phyloP scores from a whole-genome alignment of 805 yeast genomes.

The Brettanomyces bruxellensis region DNA sequence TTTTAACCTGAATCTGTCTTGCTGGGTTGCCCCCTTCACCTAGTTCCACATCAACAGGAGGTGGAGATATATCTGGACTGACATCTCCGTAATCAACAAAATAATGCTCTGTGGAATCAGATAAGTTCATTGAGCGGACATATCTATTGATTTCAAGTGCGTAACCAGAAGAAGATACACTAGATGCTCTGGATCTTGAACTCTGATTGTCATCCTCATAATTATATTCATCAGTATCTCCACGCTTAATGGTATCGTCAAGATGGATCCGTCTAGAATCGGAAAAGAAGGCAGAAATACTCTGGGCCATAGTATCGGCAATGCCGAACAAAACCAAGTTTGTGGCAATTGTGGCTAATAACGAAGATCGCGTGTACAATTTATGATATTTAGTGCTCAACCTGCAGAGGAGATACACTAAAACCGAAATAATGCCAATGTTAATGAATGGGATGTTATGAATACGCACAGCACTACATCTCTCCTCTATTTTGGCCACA shows the following conservation, averaged over 20 bases:
- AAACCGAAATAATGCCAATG: slow-evolving; percentile 38
- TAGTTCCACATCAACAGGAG: background rate
- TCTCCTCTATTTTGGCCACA: background rate
- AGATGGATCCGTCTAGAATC: background rate
- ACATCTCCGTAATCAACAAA: slow-evolving; percentile 28
- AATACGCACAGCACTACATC: slow-evolving; percentile 17
- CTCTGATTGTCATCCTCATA: background rate
- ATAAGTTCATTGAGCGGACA: slow-evolving; percentile 9
- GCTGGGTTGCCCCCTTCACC: background rate
- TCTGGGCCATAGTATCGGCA: slow-evolving; percentile 88
- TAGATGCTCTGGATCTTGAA: background rate
- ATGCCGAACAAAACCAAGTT: slow-evolving; percentile 77
- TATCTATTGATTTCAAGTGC: slow-evolving; percentile 13
- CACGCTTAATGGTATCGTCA: background rate
- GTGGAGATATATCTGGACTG: background rate
- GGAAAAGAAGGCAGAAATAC: slow-evolving; percentile 32
- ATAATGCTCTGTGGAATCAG: slow-evolving; percentile 11
- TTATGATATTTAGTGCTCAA: slow-evolving; percentile 50
- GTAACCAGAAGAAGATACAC: slow-evolving; percentile 3
- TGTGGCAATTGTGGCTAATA: slow-evolving; percentile 72
- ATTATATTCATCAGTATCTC: background rate
- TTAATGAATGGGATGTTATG: slow-evolving; percentile 49
- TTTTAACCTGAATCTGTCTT: background rate
- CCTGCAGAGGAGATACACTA: slow-evolving; percentile 40
- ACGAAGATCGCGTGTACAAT: slow-evolving; percentile 53